Evolutionary conservation across 2,329 filamentous ascomycete genomes (phyloP), one percentile per base, ranked within the genome.

Genomic region (Pyricularia sp.): DNA sequence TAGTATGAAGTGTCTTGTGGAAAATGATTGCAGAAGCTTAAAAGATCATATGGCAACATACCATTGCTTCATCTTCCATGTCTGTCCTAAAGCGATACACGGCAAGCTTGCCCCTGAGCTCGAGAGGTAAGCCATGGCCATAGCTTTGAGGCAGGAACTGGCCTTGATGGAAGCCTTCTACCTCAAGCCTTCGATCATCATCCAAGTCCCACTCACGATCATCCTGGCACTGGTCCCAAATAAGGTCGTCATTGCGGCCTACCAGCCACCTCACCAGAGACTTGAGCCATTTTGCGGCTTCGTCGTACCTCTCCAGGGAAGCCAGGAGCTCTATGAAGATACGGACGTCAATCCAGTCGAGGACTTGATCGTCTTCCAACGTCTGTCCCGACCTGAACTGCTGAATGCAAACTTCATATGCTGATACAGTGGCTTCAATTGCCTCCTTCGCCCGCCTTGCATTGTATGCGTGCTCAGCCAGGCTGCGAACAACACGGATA

Each of bases 181-280:
- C 81, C 65, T 81, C 75, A 1, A 78, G 74, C 65, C 93, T 86
- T 67, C 94, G 87, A 24, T 82, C 79, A 71, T 91, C 85, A 60
- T 87, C 82, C 5, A 83, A 76, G 73, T 99, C 94, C 85, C 92
- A 99, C 76, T 99, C 94, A 65, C 92, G 83, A 73, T 96, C 92
- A 72, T 97, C 91, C 5, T 84, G 79, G 33, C 82, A 78, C 68
- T 83, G 81, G 66, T 96, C 88, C 94, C 94, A 99, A 71, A 86
- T 91, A 0, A 71, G 75, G 73, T 99, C 93, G 4, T 83, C 78
- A 44, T 81, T 78, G 62, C 94, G 86, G 9, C 90, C 90, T 53
- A 96, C 79, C 65, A 96, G 80, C 91, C 92, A 96, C 65, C 96
- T 82, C 26, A 89, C 84, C 19, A 96, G 75, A 2, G 80, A 80